These are phyloP conservation scores for Solanum sitiens DNA, from an alignment of 257 asterid species.

Conservation along the genomic window DNA sequence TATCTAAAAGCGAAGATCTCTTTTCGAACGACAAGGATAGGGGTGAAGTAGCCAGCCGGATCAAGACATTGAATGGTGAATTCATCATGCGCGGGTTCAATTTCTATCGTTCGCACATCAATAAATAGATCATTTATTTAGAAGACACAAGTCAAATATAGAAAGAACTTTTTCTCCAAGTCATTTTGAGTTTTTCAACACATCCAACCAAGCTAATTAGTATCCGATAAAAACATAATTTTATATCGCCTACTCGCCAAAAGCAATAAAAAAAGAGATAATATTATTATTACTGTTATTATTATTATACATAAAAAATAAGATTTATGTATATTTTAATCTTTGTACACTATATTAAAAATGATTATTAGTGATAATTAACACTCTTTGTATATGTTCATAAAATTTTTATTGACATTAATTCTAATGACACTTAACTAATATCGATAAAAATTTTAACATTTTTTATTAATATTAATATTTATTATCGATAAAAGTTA, in stretches of 20 bases:
- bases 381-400: accelerated
- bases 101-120: too few species aligned
- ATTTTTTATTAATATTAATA: too few species aligned
- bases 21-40: not conserved
- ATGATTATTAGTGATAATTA: too few species aligned
- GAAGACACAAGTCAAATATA: not conserved
- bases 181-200: not conserved
- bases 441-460: too few species aligned
- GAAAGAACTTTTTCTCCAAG: not conserved
- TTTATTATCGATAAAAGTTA: too few species aligned
- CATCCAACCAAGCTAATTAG: not conserved
- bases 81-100: not conserved
- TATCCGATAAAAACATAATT: not conserved
- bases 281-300: too few species aligned
- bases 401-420: accelerated
- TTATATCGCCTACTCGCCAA: not conserved
- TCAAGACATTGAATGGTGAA: not conserved
- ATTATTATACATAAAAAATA: too few species aligned
- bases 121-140: too few species aligned
- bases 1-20: not conserved
- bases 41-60: not conserved
- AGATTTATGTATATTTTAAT: too few species aligned
- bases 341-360: too few species aligned
- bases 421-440: too few species aligned
- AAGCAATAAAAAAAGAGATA: not conserved